These are phyloP conservation scores for Solanum piurae DNA, from an alignment of 257 asterid genomes.

Conservation along the genomic window DNA sequence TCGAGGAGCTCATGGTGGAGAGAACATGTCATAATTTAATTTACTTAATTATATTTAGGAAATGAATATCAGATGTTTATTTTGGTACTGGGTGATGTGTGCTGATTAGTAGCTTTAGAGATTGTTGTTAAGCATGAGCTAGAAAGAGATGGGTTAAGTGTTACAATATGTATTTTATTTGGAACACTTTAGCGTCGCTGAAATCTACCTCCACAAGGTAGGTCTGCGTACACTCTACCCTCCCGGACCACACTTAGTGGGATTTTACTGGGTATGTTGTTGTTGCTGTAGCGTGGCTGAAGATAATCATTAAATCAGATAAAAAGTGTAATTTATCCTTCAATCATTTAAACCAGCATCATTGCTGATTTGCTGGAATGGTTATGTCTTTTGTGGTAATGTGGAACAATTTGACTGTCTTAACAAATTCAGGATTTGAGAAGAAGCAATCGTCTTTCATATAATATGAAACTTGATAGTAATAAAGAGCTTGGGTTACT, in stretches of 20 bases:
- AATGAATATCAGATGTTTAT: not conserved
- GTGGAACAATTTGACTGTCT: not conserved
- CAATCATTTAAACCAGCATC: not conserved
- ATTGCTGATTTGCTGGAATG: not conserved
- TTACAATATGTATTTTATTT: not conserved
- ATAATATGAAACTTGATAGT: not conserved
- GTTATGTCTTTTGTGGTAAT: not conserved
- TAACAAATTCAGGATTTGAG: not conserved
- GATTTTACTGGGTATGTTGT: not conserved
- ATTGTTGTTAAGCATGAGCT: not conserved
- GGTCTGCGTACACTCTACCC: not conserved
- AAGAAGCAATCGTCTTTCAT: not conserved
- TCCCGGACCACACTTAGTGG: not conserved
- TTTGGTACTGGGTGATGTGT: not conserved
- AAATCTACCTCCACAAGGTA: not conserved
- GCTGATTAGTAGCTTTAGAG: not conserved
- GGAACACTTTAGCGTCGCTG: no score
- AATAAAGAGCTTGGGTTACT: not conserved
- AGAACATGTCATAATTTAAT: not conserved
- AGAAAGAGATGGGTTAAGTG: not conserved
- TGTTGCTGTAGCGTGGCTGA: not conserved
- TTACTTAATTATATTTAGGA: not conserved
- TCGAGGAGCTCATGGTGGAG: not conserved
- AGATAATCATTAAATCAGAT: not conserved
- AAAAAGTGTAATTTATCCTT: not conserved